These are phyloP conservation scores for Botrytis elliptica DNA, from an alignment of 2,329 filamentous ascomycete species.

Conservation along the genomic window DNA sequence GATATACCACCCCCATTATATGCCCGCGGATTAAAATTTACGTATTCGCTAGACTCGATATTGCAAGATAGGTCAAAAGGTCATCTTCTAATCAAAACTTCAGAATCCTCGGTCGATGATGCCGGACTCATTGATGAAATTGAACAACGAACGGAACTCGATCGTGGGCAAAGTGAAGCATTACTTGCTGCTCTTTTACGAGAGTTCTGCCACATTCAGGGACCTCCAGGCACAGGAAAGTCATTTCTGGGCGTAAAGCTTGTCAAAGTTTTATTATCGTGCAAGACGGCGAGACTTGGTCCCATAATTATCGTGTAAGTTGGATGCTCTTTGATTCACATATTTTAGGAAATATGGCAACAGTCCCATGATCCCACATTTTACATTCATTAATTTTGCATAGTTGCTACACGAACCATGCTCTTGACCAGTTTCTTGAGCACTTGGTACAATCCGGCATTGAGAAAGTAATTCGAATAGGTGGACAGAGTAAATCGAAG, in stretches of 20 bases:
- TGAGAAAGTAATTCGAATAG: constrained; percentile 51
- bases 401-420: constrained; percentile 39
- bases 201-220: constrained; percentile 45
- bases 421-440: constrained; percentile 47
- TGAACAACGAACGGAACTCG: constrained; percentile 27
- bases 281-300: constrained; percentile 34
- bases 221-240: constrained; percentile 36
- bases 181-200: constrained; percentile 33
- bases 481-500: constrained; percentile 31
- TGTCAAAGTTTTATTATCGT: constrained; percentile 39
- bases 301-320: constrained; percentile 41
- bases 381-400: background rate
- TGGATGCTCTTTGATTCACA: background rate
- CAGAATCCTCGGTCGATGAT: constrained; percentile 18
- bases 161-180: constrained; percentile 43
- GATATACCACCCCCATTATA: constrained; percentile 30
- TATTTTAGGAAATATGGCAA: background rate
- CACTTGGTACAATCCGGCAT: constrained; percentile 46
- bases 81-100: constrained; percentile 15
- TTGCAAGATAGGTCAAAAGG: constrained; percentile 25
- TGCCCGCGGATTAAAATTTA: constrained; percentile 23
- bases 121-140: constrained; percentile 26
- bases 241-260: constrained; percentile 36
- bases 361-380: background rate
- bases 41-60: constrained; percentile 26